Base-by-base conservation (phyloP, 257 asterid genomes). In the Gynochthodes officinalis region DNA sequence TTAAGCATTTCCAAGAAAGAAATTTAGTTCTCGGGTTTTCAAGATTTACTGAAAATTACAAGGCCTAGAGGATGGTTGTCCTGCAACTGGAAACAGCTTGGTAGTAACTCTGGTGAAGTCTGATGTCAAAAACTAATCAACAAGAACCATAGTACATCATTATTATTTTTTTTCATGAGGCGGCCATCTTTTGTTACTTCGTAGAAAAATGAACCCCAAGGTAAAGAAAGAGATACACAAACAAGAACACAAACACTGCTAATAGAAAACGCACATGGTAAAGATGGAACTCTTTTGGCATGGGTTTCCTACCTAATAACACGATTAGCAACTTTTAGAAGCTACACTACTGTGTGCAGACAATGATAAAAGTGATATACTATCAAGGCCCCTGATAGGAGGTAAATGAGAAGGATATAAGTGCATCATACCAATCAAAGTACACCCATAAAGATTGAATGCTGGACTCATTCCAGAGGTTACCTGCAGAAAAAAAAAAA, bases 391-490 rank as follows among this genome's bases (percentile, higher is more conserved):
- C 35, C 33, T 19, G 5, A 42, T 23, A 73, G 46, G 7, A 32
- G 8, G 25, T n/a, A 33, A 28, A 11, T 48, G 3, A 14, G 14
- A 4, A 49, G 23, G 23, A 42, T 40, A 27, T 37, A 28, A 64
- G 19, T 14, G 5, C 42, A 73, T 32, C 81, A 78, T 81, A 92
- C 98, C 96, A 58, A 92, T 88, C 69, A 90, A 82, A 78, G 90
- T 86, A 71, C 94, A 92, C 69, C 98, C 96, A 76, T 83, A 84
- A 64, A 73, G 90, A 83, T 92, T 92, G 82, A 92, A 90, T 67
- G 85, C 77, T 68, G 96, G 98, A 84, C 83, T 90, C 96, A 90
- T 92, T 87, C 98, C 98, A 54, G 98, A 92, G 75, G 96, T 86
- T 69, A 92, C 98, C 98, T 88, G 64, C 57, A n/a, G 64, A 67